Evolutionary conservation across 805 yeast genomes (phyloP).

Genomic region (Teunomyces cretensis): DNA sequence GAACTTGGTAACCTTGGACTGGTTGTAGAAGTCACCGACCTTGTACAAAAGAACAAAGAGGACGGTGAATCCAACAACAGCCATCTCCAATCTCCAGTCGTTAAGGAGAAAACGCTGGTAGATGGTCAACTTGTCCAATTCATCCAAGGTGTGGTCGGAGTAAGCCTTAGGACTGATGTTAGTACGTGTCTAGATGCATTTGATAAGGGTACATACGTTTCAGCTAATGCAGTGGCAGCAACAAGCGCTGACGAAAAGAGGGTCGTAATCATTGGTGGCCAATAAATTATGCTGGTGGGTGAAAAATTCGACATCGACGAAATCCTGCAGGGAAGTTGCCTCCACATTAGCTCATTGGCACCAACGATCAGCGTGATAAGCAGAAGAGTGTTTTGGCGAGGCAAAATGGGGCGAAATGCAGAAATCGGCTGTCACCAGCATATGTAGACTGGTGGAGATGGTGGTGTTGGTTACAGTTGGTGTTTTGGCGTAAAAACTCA

Average conservation of each 20-base stretch:
- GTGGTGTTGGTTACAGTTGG: too few species aligned
- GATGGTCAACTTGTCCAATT: conserved; percentile 58
- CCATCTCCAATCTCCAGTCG: conserved; percentile 76
- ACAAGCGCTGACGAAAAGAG: not conserved
- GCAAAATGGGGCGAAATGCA: too few species aligned
- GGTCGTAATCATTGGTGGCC: conserved; percentile 3
- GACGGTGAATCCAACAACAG: conserved; percentile 52
- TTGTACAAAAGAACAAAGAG: conserved; percentile 51
- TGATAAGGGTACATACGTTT: not conserved
- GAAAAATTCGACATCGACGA: not conserved
- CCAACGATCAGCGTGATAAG: too few species aligned
- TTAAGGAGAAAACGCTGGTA: conserved; percentile 56
- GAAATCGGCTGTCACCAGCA: too few species aligned
- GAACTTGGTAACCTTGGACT: conserved; percentile 51
- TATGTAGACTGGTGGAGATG: too few species aligned
- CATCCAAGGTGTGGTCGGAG: conserved; percentile 43
- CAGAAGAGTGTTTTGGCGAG: too few species aligned
- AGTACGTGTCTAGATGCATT: not conserved
- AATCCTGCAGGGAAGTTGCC: not conserved
- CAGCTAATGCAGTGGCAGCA: conserved; percentile 4
- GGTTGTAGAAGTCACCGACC: conserved; percentile 62
- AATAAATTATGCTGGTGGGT: not conserved
- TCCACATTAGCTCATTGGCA: not conserved
- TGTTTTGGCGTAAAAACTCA: too few species aligned
- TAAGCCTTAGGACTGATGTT: conserved; percentile 11